Evolutionary conservation across 208 protist genomes (phyloP), one percentile per base, ranked within the genome.

Genomic region (Herpetomonas muscarum): DNA sequence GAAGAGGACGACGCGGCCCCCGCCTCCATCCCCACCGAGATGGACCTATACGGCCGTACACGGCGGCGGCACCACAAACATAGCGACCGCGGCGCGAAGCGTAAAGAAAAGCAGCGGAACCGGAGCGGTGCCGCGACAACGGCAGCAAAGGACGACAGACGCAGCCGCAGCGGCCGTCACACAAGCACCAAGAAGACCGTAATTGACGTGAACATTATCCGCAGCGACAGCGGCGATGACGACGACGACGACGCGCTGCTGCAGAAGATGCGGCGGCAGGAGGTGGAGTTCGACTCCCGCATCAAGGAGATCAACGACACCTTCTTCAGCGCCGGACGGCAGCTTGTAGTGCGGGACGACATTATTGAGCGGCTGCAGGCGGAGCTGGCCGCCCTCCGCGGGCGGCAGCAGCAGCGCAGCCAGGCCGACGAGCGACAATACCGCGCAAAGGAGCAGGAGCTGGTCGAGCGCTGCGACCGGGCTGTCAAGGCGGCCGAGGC

Each of bases 281-380:
- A 91, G 47, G 72, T 61, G 53, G 72, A 78, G 47, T 91, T 94
- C 61, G 83, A 94, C 44, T 62, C 71, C 1, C 80, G 85, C 54
- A 81, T 93, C 22, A 55, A 74, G n/a, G 74, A 79, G 19, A 85
- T 94, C 51, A 78, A 92, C 47, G 51, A 85, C 46, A 92, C 79
- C 22, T 85, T 94, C 21, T 61, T 73, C 36, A 74, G 67, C 47
- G 87, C 85, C 13, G 79, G 81, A 13, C 74, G 72, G 50, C 76
- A 86, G 34, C 70, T 85, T 22, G 67, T 76, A 13, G 55, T 80
- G 44, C 81, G 84, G 1, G 82, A 94, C 59, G 49, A 67, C 46
- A 76, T 92, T 25, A 94, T 94, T 64, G 67, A 76, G 29, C 63
- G 42, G 12, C 75, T 94, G 36, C 75, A 80, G 54, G 60, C 63